Evolutionary conservation across 2,329 filamentous ascomycete genomes (phyloP).

Genomic region (Rhynchosporium graminicola): DNA sequence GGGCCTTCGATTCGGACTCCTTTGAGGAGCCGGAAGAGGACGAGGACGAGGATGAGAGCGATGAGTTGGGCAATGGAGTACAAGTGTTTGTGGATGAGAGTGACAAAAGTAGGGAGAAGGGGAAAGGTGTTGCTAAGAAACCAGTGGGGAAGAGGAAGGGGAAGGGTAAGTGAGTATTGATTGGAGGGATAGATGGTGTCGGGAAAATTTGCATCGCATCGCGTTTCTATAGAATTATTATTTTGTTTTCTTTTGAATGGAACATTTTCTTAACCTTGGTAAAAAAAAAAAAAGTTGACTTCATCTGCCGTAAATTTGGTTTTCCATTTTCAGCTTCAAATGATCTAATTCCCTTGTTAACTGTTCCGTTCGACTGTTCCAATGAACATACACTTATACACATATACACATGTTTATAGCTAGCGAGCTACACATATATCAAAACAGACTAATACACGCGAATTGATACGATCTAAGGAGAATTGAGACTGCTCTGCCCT

Average conservation of each 20-base stretch:
- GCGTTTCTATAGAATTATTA: conserved; percentile 5
- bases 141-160: conserved; percentile 32
- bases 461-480: too few relatives aligned
- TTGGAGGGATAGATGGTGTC: not conserved
- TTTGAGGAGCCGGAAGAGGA: conserved; percentile 17
- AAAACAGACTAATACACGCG: too few relatives aligned
- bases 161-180: conserved; percentile 26
- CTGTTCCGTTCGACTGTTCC: too few relatives aligned
- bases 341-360: too few relatives aligned
- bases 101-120: conserved; percentile 18
- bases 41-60: conserved; percentile 30
- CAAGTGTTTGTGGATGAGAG: conserved; percentile 34
- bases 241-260: conserved; percentile 24
- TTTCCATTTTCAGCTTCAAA: too few relatives aligned
- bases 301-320: too few relatives aligned
- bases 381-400: too few relatives aligned
- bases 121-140: conserved; percentile 27
- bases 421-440: too few relatives aligned
- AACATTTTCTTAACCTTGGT: conserved; percentile 1
- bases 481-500: not conserved
- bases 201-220: not conserved
- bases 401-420: too few relatives aligned
- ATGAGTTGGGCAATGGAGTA: conserved; percentile 37
- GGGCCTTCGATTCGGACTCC: conserved; percentile 25
- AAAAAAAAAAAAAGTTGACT: too few relatives aligned